phyloP scores from a whole-genome alignment of 2,329 filamentous ascomycete species.

The Penicillium sp. region DNA sequence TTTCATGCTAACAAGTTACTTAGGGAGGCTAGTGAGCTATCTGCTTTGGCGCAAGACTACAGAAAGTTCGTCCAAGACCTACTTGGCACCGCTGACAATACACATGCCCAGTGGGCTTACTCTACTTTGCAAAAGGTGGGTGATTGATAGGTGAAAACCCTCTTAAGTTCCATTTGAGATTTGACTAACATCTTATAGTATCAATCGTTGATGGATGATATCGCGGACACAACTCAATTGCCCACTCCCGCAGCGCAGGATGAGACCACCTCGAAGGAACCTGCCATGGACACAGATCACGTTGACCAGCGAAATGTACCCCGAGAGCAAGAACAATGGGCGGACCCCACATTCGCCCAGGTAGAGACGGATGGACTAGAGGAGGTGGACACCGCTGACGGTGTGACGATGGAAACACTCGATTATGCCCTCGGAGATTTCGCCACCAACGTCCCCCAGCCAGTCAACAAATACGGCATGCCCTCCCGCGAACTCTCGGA shows the following conservation, averaged over 20 bases:
- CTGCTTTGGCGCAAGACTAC: background rate
- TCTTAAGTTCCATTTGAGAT: background rate
- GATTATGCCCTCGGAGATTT: background rate
- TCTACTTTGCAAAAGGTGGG: background rate
- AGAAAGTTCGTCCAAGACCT: background rate
- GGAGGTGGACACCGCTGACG: background rate
- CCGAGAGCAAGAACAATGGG: background rate
- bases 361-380: background rate
- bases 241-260: background rate
- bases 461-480: background rate
- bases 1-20: background rate
- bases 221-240: background rate
- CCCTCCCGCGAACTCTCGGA: background rate
- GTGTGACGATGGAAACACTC: background rate
- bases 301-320: background rate
- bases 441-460: background rate
- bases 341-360: background rate
- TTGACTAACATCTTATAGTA: background rate
- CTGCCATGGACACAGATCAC: background rate
- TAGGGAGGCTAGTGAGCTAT: constrained; percentile 1
- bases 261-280: background rate
- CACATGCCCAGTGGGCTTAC: background rate
- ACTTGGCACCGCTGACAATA: background rate
- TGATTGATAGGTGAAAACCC: background rate
- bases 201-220: background rate